phyloP scores from a whole-genome alignment of 2,329 filamentous ascomycete genomes.

The Fusarium sp. region DNA sequence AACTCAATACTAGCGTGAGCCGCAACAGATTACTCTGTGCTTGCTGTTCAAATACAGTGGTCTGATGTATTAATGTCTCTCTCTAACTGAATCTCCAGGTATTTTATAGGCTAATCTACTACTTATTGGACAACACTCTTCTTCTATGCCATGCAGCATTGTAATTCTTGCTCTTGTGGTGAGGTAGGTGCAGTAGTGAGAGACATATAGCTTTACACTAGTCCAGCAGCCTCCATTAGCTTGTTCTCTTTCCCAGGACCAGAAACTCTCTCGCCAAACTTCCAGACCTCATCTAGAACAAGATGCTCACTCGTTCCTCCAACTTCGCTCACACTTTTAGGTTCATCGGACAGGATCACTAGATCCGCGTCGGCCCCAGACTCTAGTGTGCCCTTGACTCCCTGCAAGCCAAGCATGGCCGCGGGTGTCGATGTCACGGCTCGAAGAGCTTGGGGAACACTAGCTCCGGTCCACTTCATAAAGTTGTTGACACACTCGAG shows the following conservation, averaged over 20 bases:
- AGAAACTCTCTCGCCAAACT: constrained; percentile 70
- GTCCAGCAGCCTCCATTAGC: constrained; percentile 21
- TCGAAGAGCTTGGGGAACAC: constrained; percentile 72
- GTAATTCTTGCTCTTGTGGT: neutral
- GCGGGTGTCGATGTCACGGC: constrained; percentile 82
- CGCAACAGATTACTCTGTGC: no score
- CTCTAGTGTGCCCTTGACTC: constrained; percentile 71
- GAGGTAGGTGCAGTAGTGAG: neutral
- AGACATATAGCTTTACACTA: constrained; percentile 5
- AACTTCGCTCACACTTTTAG: constrained; percentile 38
- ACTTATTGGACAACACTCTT: constrained; percentile 8
- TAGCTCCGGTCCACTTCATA: constrained; percentile 74
- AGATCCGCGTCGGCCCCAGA: constrained; percentile 74
- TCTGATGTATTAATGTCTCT: constrained; percentile 7
- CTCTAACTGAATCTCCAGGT: neutral
- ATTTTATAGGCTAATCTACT: neutral
- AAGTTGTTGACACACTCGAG: constrained; percentile 87
- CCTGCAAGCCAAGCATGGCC: constrained; percentile 74
- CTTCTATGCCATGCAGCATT: constrained; percentile 21
- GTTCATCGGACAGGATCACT: constrained; percentile 70
- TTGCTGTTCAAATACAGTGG: no score
- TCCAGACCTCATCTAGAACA: constrained; percentile 80
- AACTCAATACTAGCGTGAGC: neutral
- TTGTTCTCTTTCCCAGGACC: constrained; percentile 30
- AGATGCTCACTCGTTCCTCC: constrained; percentile 59